Evolutionary conservation across 2,329 filamentous ascomycete genomes (phyloP).

Genomic region (Polychaeton citri): DNA sequence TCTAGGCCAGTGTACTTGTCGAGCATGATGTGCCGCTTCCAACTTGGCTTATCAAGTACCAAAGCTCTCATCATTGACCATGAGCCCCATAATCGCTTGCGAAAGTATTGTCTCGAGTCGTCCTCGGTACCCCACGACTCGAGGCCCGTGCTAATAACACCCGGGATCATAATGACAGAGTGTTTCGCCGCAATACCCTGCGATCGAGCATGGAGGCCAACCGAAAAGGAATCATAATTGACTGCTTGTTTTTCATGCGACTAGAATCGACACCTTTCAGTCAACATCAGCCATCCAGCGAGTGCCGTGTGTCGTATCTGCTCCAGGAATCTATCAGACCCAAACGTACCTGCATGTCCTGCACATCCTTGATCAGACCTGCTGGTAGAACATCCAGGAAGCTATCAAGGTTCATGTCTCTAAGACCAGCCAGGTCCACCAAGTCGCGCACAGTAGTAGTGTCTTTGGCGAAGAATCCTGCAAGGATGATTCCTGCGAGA

Average conservation of each 20-base stretch:
- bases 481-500: slow-evolving; percentile 77
- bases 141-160: slow-evolving; percentile 91
- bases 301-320: neutral
- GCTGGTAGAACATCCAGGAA: slow-evolving; percentile 80
- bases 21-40: slow-evolving; percentile 96
- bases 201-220: slow-evolving; percentile 67
- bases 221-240: slow-evolving; percentile 85
- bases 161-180: slow-evolving; percentile 92
- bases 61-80: slow-evolving; percentile 98
- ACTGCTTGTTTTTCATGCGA: slow-evolving; percentile 78
- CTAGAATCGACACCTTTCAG: slow-evolving; percentile 29
- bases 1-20: slow-evolving; percentile 86
- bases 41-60: slow-evolving; percentile 81
- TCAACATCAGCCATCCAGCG: slow-evolving; percentile 19
- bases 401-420: slow-evolving; percentile 65
- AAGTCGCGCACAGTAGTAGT: slow-evolving; percentile 52
- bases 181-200: slow-evolving; percentile 74
- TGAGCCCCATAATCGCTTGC: slow-evolving; percentile 89
- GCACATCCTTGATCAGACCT: slow-evolving; percentile 72
- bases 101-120: slow-evolving; percentile 75
- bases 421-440: slow-evolving; percentile 64
- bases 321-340: neutral
- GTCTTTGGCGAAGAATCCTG: slow-evolving; percentile 77
- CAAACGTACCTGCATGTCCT: slow-evolving; percentile 61
- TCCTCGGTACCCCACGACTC: slow-evolving; percentile 94